Evolutionary conservation across 495 filamentous ascomycete species (phyloP).

Genomic region (Penicillium coprophilum): DNA sequence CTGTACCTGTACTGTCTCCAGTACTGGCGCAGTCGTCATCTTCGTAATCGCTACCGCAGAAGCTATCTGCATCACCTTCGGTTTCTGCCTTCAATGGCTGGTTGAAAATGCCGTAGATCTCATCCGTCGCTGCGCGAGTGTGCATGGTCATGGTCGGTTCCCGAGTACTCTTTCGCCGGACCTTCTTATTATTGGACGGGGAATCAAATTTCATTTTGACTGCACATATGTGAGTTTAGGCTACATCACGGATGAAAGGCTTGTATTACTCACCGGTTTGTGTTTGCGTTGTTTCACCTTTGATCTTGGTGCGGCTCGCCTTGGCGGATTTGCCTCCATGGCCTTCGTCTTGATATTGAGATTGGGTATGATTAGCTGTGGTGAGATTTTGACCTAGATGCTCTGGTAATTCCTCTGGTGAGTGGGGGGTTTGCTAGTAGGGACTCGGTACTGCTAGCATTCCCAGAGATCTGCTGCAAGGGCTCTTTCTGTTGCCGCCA

Average conservation of each 20-base stretch:
- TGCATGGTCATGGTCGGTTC: constrained; percentile 98
- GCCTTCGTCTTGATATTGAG: constrained; percentile 34
- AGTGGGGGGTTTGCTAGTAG: constrained; percentile 15
- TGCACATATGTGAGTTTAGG: constrained; percentile 35
- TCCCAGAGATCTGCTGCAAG: constrained; percentile 43
- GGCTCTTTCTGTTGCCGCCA: constrained; percentile 55
- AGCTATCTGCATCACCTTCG: constrained; percentile 42
- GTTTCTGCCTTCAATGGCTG: constrained; percentile 69
- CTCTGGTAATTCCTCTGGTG: constrained; percentile 23
- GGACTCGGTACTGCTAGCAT: constrained; percentile 23
- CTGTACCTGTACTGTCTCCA: constrained; percentile 78
- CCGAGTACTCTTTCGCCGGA: constrained; percentile 67
- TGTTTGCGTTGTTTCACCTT: constrained; percentile 56
- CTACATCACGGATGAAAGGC: not conserved
- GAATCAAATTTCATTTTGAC: constrained; percentile 93
- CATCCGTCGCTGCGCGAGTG: constrained; percentile 91
- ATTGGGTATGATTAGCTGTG: constrained; percentile 22
- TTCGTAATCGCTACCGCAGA: constrained; percentile 58
- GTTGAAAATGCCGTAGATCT: constrained; percentile 96
- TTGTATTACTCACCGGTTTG: constrained; percentile 66
- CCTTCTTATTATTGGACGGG: constrained; percentile 71
- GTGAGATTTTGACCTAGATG: constrained; percentile 33
- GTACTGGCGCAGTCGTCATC: constrained; percentile 78
- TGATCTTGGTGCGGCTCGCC: constrained; percentile 70
- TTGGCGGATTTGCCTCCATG: constrained; percentile 40